Conservation (phyloP, 2,329 filamentous ascomycete genomes). For the Neopestalotiopsis rosae region DNA sequence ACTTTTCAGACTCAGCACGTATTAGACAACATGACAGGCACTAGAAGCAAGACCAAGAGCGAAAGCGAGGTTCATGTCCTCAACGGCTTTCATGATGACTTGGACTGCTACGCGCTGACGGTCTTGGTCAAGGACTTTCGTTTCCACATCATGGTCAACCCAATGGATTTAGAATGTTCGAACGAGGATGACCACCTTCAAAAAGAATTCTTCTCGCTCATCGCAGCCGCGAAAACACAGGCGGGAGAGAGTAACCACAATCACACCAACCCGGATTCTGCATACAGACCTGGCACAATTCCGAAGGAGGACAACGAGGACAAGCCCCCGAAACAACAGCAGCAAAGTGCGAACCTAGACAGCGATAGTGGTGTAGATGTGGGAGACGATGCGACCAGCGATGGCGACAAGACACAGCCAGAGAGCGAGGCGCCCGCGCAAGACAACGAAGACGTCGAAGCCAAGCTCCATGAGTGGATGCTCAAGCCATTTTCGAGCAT, state of each 20-base stretch:
- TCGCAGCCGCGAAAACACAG: slow-evolving; percentile 4
- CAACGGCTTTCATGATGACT: slow-evolving; percentile 11
- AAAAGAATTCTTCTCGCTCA: background rate
- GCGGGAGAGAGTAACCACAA: slow-evolving; percentile 1
- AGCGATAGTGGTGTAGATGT: background rate
- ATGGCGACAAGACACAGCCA: background rate
- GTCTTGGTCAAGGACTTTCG: slow-evolving; percentile 19
- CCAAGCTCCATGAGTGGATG: background rate
- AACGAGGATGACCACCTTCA: background rate
- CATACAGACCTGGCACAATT: background rate
- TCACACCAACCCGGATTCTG: background rate
- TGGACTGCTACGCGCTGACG: slow-evolving; percentile 10
- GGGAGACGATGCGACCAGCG: background rate
- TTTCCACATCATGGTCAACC: slow-evolving; percentile 17
- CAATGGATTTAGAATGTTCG: background rate
- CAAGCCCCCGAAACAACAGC: background rate
- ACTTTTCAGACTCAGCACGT: background rate
- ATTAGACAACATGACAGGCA: background rate
- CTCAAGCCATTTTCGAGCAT: background rate
- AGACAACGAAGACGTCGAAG: background rate
- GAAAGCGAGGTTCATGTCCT: slow-evolving; percentile 12
- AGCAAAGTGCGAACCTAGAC: background rate
- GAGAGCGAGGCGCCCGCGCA: too few species aligned
- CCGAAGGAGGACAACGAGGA: background rate
- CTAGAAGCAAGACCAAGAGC: slow-evolving; percentile 2